Conservation (phyloP, 148 eudicot species). For the Nepenthes mirabilis region DNA sequence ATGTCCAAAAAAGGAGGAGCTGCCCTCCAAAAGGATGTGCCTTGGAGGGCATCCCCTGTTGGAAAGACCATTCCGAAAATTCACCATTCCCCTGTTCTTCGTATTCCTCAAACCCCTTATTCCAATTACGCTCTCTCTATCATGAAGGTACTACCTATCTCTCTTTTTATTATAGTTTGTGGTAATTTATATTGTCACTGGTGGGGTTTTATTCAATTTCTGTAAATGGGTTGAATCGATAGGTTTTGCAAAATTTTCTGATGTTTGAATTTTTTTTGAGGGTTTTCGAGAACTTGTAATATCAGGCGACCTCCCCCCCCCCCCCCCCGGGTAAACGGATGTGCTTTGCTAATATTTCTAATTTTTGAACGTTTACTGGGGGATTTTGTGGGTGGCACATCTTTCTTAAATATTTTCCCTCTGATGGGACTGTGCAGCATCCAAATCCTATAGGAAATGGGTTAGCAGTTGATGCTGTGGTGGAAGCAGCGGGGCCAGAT, state of each 20-base stretch:
- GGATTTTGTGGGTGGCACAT: not conserved
- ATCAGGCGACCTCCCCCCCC: no score
- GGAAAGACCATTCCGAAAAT: slow-evolving; percentile 74
- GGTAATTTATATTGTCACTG: not conserved
- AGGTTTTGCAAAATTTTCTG: not conserved
- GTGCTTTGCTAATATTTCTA: not conserved
- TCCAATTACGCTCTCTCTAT: slow-evolving; percentile 57
- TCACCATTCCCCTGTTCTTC: slow-evolving; percentile 65
- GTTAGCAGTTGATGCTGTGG: slow-evolving; percentile 64
- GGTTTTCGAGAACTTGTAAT: not conserved
- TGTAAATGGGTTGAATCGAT: no score
- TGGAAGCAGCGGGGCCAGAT: slow-evolving; percentile 96
- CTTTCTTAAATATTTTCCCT: not conserved
- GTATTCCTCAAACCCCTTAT: slow-evolving; percentile 40
- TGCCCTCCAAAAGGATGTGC: slow-evolving; percentile 46
- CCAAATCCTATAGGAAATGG: slow-evolving; percentile 73
- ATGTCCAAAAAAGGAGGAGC: slow-evolving; percentile 55
- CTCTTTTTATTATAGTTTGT: not conserved
- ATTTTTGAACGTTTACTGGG: not conserved
- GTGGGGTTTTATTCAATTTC: no score
- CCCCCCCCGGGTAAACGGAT: not conserved
- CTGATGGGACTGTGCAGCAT: slow-evolving; percentile 40
- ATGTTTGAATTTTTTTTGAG: not conserved
- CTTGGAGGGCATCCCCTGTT: slow-evolving; percentile 63
- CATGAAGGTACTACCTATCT: slow-evolving; percentile 40